These are phyloP conservation scores for Psilocybe azurescens DNA, from an alignment of 768 basidiomycete species.

Conservation along the genomic window DNA sequence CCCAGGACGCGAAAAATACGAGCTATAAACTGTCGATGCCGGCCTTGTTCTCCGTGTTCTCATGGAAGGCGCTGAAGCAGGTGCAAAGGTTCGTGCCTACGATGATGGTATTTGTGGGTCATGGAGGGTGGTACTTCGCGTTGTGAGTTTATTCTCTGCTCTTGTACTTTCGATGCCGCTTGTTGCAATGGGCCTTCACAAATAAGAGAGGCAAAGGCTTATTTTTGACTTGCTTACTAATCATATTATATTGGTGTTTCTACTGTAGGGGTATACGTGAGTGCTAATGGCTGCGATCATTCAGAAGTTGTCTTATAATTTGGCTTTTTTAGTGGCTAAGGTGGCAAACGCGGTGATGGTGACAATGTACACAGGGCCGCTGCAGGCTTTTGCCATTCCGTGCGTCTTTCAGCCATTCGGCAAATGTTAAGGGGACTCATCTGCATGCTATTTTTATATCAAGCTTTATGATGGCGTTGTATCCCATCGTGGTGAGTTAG, in stretches of 20 bases:
- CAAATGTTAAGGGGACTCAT: background rate
- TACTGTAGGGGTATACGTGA: constrained; percentile 17
- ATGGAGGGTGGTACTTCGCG: constrained; percentile 26
- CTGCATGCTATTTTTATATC: background rate
- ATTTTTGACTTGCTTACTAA: background rate
- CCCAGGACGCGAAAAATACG: background rate
- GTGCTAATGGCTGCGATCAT: background rate
- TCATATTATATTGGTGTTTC: background rate
- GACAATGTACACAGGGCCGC: constrained; percentile 16
- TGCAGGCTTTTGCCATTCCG: constrained; percentile 23
- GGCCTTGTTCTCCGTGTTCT: constrained; percentile 6
- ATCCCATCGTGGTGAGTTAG: constrained; percentile 19
- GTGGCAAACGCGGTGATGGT: constrained; percentile 20
- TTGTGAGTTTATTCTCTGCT: constrained; percentile 16
- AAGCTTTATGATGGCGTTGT: constrained; percentile 24
- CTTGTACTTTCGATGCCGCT: background rate
- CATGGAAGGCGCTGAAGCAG: constrained; percentile 15
- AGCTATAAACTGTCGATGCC: background rate
- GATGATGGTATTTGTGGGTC: constrained; percentile 24
- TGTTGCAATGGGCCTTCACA: background rate
- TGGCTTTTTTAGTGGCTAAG: constrained; percentile 17
- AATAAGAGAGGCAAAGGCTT: too few relatives aligned
- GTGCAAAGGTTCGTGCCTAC: constrained; percentile 25
- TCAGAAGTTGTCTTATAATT: background rate
- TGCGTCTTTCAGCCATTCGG: background rate